phyloP scores from a whole-genome alignment of 306 rosid species.

The Cicer judaicum region DNA sequence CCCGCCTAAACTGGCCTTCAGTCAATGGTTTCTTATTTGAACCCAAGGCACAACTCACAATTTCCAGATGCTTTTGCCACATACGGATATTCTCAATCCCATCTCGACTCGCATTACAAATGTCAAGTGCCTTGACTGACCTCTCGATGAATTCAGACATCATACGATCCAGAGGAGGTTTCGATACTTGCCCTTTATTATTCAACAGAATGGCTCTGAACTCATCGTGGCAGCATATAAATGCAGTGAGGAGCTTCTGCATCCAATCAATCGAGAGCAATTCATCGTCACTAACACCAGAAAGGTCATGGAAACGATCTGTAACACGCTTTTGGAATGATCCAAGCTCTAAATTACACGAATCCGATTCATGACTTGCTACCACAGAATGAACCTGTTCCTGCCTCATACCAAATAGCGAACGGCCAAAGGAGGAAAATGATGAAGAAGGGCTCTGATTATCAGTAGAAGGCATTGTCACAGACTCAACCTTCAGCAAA shows the following conservation, averaged over 20 bases:
- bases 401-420: constrained; percentile 67
- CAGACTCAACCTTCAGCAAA: constrained; percentile 40
- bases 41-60: constrained; percentile 71
- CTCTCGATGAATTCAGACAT: constrained; percentile 69
- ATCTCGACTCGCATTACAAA: constrained; percentile 73
- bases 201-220: constrained; percentile 62
- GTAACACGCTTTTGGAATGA: constrained; percentile 64
- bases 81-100: constrained; percentile 70
- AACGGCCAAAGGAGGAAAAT: constrained; percentile 62
- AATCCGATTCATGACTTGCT: constrained; percentile 55
- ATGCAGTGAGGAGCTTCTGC: constrained; percentile 61
- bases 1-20: constrained; percentile 84
- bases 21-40: constrained; percentile 63
- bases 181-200: constrained; percentile 55
- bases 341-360: constrained; percentile 60
- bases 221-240: constrained; percentile 65
- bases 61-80: constrained; percentile 79
- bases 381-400: constrained; percentile 72
- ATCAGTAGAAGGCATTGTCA: constrained; percentile 61
- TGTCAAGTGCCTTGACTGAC: constrained; percentile 81
- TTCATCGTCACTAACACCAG: constrained; percentile 61
- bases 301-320: constrained; percentile 61
- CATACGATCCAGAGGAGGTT: constrained; percentile 69
- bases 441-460: constrained; percentile 64
- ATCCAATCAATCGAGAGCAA: constrained; percentile 75